A percentile compares a stretch with the other conserved stretches of the same genome.
Evolutionary conservation across 768 basidiomycete genomes (phyloP).

Genomic region (Leccinum rimulosum): DNA sequence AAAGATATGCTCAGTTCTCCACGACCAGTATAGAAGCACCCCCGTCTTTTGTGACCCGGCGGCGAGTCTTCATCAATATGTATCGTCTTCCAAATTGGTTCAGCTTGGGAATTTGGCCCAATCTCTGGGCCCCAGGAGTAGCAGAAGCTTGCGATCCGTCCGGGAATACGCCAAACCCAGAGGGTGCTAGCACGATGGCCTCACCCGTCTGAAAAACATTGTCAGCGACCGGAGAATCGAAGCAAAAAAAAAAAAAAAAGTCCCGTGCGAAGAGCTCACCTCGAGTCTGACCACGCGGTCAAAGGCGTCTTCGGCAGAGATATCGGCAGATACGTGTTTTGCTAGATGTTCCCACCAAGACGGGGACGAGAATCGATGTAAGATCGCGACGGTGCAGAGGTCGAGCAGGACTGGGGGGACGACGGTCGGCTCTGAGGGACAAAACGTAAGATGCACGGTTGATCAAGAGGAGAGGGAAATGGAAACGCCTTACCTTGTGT

Average conservation of each 20-base stretch:
- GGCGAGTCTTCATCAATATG: slow-evolving; percentile 58
- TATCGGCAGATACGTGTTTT: slow-evolving; percentile 64
- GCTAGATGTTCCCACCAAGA: slow-evolving; percentile 72
- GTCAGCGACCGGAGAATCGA: not conserved
- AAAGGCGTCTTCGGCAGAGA: slow-evolving; percentile 58
- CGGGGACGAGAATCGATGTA: slow-evolving; percentile 75
- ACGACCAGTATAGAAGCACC: slow-evolving; percentile 55
- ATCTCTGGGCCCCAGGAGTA: slow-evolving; percentile 8
- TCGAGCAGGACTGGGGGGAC: slow-evolving; percentile 67
- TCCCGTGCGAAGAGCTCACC: slow-evolving; percentile 35
- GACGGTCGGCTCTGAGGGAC: slow-evolving; percentile 61
- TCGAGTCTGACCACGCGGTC: slow-evolving; percentile 63
- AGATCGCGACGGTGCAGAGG: slow-evolving; percentile 59
- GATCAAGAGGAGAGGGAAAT: not conserved
- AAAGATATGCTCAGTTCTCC: slow-evolving; percentile 9
- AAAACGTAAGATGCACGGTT: not conserved
- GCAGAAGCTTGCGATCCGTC: slow-evolving; percentile 6
- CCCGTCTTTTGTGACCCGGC: slow-evolving; percentile 61
- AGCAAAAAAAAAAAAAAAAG: not conserved
- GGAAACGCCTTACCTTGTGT: slow-evolving; percentile 54
- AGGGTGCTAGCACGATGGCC: slow-evolving; percentile 66
- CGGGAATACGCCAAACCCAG: slow-evolving; percentile 49
- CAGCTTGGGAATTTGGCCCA: slow-evolving; percentile 29
- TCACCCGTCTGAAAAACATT: slow-evolving; percentile 55
- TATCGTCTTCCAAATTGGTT: slow-evolving; percentile 57